phyloP scores from a whole-genome alignment of 495 filamentous ascomycete genomes.

The Neurospora pannonica region DNA sequence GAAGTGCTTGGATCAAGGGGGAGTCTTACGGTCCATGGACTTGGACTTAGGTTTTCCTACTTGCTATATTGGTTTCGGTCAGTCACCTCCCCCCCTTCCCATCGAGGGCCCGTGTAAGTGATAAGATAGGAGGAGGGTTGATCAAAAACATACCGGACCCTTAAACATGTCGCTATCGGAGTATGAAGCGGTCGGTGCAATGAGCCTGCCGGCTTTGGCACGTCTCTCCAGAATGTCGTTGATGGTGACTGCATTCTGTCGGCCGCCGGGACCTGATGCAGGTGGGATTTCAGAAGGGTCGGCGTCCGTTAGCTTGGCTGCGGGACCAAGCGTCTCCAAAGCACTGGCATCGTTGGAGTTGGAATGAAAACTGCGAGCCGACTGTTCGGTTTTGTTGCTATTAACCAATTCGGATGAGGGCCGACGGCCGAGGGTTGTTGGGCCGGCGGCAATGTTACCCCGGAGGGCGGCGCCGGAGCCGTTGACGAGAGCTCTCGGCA shows the following conservation, averaged over 20 bases:
- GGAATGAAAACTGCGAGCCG: constrained; percentile 7
- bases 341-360: constrained; percentile 2
- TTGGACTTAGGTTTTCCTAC: constrained; percentile 67
- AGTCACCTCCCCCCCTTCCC: not conserved
- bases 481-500: not conserved
- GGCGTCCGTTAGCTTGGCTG: constrained; percentile 12
- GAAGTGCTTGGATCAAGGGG: not conserved
- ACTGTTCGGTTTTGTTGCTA: not conserved
- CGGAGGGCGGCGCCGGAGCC: not conserved
- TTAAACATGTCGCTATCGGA: constrained; percentile 82
- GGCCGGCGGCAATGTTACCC: not conserved
- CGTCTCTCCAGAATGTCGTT: constrained; percentile 60
- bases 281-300: constrained; percentile 1
- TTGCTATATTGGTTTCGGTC: constrained; percentile 16
- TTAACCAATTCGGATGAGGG: not conserved
- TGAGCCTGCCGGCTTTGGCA: constrained; percentile 54
- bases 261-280: not conserved
- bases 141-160: constrained; percentile 43
- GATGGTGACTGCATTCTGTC: constrained; percentile 43
- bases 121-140: not conserved
- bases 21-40: constrained; percentile 72
- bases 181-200: constrained; percentile 66
- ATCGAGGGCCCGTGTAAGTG: not conserved
- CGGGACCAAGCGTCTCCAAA: constrained; percentile 11
- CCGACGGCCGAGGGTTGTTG: not conserved